Evolutionary conservation across 805 yeast genomes (phyloP).

Genomic region (Ogataea sp.): DNA sequence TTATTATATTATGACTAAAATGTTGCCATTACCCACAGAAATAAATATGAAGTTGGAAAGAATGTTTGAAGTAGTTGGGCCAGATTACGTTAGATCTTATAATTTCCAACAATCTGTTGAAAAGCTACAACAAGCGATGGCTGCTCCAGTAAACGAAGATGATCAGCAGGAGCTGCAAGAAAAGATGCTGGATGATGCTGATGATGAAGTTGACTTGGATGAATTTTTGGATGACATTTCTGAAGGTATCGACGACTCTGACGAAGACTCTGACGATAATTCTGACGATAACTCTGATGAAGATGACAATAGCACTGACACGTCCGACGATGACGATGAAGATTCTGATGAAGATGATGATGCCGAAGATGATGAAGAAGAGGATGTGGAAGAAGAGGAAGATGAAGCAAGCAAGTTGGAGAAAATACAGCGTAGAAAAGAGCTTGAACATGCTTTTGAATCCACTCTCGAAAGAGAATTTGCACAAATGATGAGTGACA

Average conservation of each 20-base stretch:
- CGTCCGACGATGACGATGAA: constrained; percentile 9
- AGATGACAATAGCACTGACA: constrained; percentile 10
- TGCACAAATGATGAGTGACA: constrained; percentile 20
- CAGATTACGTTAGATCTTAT: constrained; percentile 27
- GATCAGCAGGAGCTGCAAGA: too few relatives aligned
- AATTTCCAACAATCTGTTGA: constrained; percentile 35
- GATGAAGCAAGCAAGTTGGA: constrained; percentile 27
- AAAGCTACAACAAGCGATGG: constrained; percentile 27
- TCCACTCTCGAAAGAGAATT: not conserved
- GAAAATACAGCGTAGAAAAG: constrained; percentile 38
- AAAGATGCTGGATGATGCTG: too few relatives aligned
- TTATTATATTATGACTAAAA: constrained; percentile 58
- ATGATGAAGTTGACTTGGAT: too few relatives aligned
- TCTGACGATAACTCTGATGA: constrained; percentile 13
- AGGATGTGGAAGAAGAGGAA: constrained; percentile 11
- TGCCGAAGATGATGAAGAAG: constrained; percentile 16
- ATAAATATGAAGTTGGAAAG: constrained; percentile 42
- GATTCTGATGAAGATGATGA: constrained; percentile 16
- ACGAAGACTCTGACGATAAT: constrained; percentile 10
- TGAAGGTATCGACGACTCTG: constrained; percentile 19
- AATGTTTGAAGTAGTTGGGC: constrained; percentile 27
- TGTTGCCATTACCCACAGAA: constrained; percentile 56
- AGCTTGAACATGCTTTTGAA: not conserved
- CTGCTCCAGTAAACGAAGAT: constrained; percentile 1
- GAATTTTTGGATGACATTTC: too few relatives aligned